Conservation (phyloP, 306 rosid genomes). For the Carpinus viminea region DNA sequence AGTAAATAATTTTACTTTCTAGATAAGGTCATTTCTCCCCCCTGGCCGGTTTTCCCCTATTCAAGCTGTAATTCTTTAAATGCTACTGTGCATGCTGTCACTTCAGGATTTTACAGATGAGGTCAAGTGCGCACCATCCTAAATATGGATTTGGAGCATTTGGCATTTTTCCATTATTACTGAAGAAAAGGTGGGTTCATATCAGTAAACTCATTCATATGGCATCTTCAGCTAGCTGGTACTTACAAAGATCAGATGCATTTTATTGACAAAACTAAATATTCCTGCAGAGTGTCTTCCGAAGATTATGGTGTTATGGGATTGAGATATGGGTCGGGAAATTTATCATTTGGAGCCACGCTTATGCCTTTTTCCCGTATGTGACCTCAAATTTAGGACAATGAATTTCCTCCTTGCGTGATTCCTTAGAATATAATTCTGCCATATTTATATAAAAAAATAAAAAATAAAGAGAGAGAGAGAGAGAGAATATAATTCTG, state of each 20-base stretch:
- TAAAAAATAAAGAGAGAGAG: no score
- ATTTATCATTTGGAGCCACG: slow-evolving; percentile 74
- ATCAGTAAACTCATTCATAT: slow-evolving; percentile 22
- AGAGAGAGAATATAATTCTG: no score
- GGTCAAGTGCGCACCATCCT: slow-evolving; percentile 76
- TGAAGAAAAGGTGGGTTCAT: slow-evolving; percentile 64
- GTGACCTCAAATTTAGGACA: slow-evolving; percentile 28
- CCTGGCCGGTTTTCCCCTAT: slow-evolving; percentile 11
- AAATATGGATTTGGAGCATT: slow-evolving; percentile 89
- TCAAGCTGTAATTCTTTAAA: slow-evolving; percentile 15
- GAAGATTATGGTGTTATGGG: slow-evolving; percentile 80
- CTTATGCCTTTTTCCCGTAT: slow-evolving; percentile 69
- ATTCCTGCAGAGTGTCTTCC: slow-evolving; percentile 56
- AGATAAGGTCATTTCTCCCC: neutral
- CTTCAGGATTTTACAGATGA: slow-evolving; percentile 78
- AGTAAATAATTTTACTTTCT: slow-evolving; percentile 17
- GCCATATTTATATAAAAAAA: neutral
- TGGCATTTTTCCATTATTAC: slow-evolving; percentile 73
- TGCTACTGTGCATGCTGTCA: slow-evolving; percentile 13
- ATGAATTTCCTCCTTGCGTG: slow-evolving; percentile 9
- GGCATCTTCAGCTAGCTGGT: slow-evolving; percentile 31
- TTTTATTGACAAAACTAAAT: slow-evolving; percentile 34
- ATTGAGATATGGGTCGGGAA: slow-evolving; percentile 85
- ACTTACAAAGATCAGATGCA: slow-evolving; percentile 25
- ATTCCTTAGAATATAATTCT: neutral